Evolutionary conservation across 345 rosid species (phyloP), one percentile per base, ranked within the genome.

Genomic region (Eucalyptus tenuipes): DNA sequence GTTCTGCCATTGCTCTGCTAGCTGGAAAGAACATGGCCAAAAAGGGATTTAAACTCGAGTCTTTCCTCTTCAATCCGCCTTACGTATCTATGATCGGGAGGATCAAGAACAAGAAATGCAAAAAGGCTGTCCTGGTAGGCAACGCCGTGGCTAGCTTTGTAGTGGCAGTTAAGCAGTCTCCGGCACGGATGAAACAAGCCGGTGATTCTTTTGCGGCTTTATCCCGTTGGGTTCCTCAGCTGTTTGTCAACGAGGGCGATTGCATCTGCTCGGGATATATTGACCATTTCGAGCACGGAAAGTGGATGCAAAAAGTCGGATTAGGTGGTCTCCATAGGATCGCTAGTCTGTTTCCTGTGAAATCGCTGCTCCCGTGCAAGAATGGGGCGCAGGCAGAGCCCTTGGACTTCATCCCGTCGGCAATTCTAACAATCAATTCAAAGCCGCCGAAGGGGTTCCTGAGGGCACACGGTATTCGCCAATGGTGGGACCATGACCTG

Each of bases 61-160:
- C 97, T 29, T 96, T 93, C 55, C 95, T 96, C 50, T 98, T 98
- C 49, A 97, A 98, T 88, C 93, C 99, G 13, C 99, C 98, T 1
- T 97, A 96, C 88, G 52, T 95, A 86, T 95, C 98, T 33, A 93
- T 95, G 11, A 92, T 95, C 7, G 95, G 94, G 91, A 91, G 88
- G 88, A 96, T 98, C 33, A 92, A 95, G 88, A 91, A 93, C 87
- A 89, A 94, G 92, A 93, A 91, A 53, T 92, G 95, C 90, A 95
- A 93, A 89, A 92, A 92, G 18, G 96, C 96, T 44, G 33, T 96
- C 18, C 94, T 96, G 49, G 88, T 98, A 2, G 96, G 93, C 42
- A 88, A 93, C 53, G 97, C 97, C 89, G 93, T n/a, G 93, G 90
- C 90, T 95, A 90, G 97, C 64, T 97, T 98, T 50, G 98, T 0